Evolutionary conservation across 352 stramenopile genomes (phyloP), one percentile per base, ranked within the genome.

Genomic region (Globisporangium cystogenes): DNA sequence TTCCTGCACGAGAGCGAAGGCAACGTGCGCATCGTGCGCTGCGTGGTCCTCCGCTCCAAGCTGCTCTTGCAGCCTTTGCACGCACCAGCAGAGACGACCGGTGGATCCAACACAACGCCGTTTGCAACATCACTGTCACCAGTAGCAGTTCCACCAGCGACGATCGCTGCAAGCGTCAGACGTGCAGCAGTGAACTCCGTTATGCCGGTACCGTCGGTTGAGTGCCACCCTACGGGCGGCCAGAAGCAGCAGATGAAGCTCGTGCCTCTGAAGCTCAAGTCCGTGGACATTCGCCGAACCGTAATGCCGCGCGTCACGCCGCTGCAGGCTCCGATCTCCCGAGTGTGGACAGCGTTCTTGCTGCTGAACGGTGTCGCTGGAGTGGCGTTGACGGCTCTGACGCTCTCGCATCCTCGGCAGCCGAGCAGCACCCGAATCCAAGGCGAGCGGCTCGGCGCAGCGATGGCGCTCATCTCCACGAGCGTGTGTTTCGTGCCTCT

Each of bases 191-290:
- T 23, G 20, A 36, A 24, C 21, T 21, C 15, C 3, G 33, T 61
- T 7, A 51, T 60, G 18, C 42, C 57, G 10, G 42, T 58, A 1
- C 46, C 50, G n/a, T n/a, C n/a, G 6, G 23, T 33, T 2, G 61
- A 56, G 23, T 27, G 39, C 16, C 49, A 50, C 4, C 43, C 43
- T 7, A 11, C 31, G 20, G 12, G 20, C 2, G 36, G 53, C 18
- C 26, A 35, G 24, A 46, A 51, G 26, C 65, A 73, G 48, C 68
- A 72, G 55, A 55, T 74, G 15, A 72, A 65, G 36, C 59, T 77
- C 8, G 59, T 72, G n/a, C 52, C 65, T 12, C 48, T 70, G 20
- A 65, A 67, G 23, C 57, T 71, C 11, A 54, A 47, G 18, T 39
- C 41, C 21, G 48, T 75, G 24, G 67, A 72, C 44, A 37, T 62